A percentile compares a stretch with the other conserved stretches of the same genome.
Conservation (phyloP, 768 basidiomycete genomes). For the Serendipita sp. region DNA sequence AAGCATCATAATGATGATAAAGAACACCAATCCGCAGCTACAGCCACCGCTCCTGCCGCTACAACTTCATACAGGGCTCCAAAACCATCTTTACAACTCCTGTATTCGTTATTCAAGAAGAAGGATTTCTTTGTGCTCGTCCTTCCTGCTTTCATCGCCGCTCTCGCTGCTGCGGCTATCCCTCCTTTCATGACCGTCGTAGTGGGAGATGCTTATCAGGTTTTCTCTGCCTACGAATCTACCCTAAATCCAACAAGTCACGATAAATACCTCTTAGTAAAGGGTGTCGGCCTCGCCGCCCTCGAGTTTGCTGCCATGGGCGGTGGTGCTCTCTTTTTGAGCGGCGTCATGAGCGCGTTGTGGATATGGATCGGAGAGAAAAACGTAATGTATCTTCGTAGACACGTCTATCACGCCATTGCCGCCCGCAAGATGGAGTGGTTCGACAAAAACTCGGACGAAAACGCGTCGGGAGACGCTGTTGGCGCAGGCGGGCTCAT, state of each 20-base stretch:
- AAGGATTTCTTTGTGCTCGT: slow-evolving; percentile 42
- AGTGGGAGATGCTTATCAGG: slow-evolving; percentile 60
- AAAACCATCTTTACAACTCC: slow-evolving; percentile 40
- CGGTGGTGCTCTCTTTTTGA: slow-evolving; percentile 48
- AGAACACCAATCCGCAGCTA: neutral
- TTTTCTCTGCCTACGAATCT: slow-evolving; percentile 45
- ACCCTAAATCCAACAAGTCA: slow-evolving; percentile 13
- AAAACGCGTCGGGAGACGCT: slow-evolving; percentile 26
- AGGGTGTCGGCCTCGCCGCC: slow-evolving; percentile 40
- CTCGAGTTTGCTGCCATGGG: slow-evolving; percentile 53
- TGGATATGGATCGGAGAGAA: slow-evolving; percentile 85
- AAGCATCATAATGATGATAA: neutral
- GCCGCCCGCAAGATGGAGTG: slow-evolving; percentile 64
- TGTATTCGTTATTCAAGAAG: slow-evolving; percentile 49
- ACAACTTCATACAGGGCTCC: slow-evolving; percentile 18
- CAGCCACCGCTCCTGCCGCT: neutral
- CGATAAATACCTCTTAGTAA: slow-evolving; percentile 11
- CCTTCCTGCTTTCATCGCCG: slow-evolving; percentile 45
- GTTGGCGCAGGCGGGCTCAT: slow-evolving; percentile 80
- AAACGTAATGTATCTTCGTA: slow-evolving; percentile 52
- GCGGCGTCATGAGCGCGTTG: slow-evolving; percentile 55
- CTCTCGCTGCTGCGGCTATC: slow-evolving; percentile 49
- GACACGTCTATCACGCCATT: slow-evolving; percentile 52
- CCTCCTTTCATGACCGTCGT: slow-evolving; percentile 79
- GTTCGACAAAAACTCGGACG: slow-evolving; percentile 43